phyloP scores from a whole-genome alignment of 805 yeast genomes.

The Saccharomycopsis oosterbeekiorum region DNA sequence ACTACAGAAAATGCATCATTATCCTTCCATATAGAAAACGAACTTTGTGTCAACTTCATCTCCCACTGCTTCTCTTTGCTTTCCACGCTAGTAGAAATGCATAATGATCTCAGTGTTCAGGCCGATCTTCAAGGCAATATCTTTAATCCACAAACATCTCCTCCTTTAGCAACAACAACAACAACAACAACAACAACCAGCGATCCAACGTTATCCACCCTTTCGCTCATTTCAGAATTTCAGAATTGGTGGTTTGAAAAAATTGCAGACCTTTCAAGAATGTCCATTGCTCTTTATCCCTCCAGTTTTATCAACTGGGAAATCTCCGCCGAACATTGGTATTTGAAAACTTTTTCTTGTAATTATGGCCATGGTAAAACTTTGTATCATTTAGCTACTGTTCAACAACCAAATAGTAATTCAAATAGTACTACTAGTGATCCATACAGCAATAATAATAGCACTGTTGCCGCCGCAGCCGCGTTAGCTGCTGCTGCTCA shows the following conservation, averaged over 20 bases:
- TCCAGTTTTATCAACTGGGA: slow-evolving; percentile 82
- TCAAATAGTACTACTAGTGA: slow-evolving; percentile 1
- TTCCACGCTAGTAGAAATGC: slow-evolving; percentile 39
- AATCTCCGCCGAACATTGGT: slow-evolving; percentile 76
- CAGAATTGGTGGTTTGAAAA: slow-evolving; percentile 62
- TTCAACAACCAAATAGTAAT: slow-evolving; percentile 39
- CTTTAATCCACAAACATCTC: neutral
- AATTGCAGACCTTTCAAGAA: slow-evolving; percentile 74
- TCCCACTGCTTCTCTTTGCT: slow-evolving; percentile 16
- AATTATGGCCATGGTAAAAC: slow-evolving; percentile 79
- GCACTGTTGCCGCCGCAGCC: neutral
- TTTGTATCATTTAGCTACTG: slow-evolving; percentile 82
- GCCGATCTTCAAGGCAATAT: slow-evolving; percentile 31
- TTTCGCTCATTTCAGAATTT: slow-evolving; percentile 39
- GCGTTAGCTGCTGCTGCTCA: neutral
- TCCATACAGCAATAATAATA: neutral
- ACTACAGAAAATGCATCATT: neutral
- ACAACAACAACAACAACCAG: slow-evolving; percentile 24
- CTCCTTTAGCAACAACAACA: slow-evolving; percentile 45
- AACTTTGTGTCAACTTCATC: slow-evolving; percentile 17
- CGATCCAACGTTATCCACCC: slow-evolving; percentile 29
- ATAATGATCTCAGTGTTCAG: slow-evolving; percentile 44
- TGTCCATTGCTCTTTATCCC: slow-evolving; percentile 80
- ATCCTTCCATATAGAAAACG: slow-evolving; percentile 25
- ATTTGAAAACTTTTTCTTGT: slow-evolving; percentile 58